Conservation (phyloP, 345 rosid species). For the Arabis alpina region DNA sequence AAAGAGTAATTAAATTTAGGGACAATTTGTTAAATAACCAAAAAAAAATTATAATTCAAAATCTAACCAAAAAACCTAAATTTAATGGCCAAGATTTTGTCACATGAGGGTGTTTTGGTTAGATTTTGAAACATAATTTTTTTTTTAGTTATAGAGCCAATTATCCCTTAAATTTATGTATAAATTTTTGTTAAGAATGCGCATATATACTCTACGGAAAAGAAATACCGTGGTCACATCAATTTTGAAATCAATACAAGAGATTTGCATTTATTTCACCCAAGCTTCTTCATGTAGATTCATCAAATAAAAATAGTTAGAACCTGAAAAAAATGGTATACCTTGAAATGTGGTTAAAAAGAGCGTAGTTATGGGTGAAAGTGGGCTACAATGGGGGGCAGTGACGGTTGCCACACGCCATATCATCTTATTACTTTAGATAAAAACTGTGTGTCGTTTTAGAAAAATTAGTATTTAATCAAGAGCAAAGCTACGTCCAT, state of each 20-base stretch:
- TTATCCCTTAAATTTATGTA: no score
- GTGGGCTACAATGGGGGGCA: constrained; percentile 11
- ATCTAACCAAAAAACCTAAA: no score
- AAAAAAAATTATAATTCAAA: no score
- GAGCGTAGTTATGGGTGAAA: constrained; percentile 18
- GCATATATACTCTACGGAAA: background rate
- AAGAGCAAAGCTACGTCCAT: constrained; percentile 36
- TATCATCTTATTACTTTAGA: constrained; percentile 10
- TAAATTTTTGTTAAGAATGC: no score
- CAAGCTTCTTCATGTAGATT: background rate
- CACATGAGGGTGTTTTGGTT: no score
- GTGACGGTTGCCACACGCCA: constrained; percentile 13
- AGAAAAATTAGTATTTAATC: background rate
- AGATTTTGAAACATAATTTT: no score
- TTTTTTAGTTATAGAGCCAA: no score
- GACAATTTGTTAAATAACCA: no score
- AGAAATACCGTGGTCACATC: constrained; percentile 22
- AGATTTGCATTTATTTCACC: constrained; percentile 16
- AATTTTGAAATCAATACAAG: constrained; percentile 9
- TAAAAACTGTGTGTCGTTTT: constrained; percentile 31
- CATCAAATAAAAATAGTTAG: constrained; percentile 5
- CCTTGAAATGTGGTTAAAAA: constrained; percentile 18
- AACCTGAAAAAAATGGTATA: background rate
- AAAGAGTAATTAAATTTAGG: no score
- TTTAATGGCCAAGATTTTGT: no score